Evolutionary conservation across 768 basidiomycete genomes (phyloP), one percentile per base, ranked within the genome.

Genomic region (Favolaschia claudopus): DNA sequence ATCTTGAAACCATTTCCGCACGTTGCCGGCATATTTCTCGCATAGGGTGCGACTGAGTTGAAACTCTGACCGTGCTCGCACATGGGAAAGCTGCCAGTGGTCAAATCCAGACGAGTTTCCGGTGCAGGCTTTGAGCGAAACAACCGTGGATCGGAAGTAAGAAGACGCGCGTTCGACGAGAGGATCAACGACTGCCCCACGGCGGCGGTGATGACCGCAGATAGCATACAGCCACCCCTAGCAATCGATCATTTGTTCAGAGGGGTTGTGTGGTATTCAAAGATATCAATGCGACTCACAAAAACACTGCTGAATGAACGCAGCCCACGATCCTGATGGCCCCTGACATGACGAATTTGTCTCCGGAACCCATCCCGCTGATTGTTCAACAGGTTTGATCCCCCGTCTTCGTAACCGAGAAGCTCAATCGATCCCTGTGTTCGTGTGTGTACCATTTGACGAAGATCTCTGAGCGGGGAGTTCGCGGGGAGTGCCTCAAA

Each of bases 1-100:
- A 14, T 48, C 55, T 13, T 42, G 40, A 22, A 57, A 57, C 55
- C 55, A 57, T 37, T 49, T 57, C 1, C 45, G 55, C 19, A 55
- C 10, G 55, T 55, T 17, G 5, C 45, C 45, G 5, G 22, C 9
- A 14, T 55, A 55, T 13, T 2, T 22, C 17, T 17, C 4, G 24
- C 55, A 55, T 4, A 31, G 52, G 3, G 19, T 32, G 13, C 9
- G 4, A 32, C 28, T n/a, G 1, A 55, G 36, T 24, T 55, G 55
- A n/a, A 4, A 19, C 0, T 29, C 39, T 20, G 39, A 19, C 39
- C 19, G 22, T 40, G 39, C 39, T 40, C 22, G 9, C 19, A 40
- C 39, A 19, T 8, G 39, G 14, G 7, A 8, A 40, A 56, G 15
- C 36, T 56, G 55, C 13, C 7, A 36, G 19, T 56, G 55, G 2